Percentiles rank a stretch among this genome's conserved stretches.
phyloP scores from a whole-genome alignment of 345 rosid species.

The Heritiera littoralis region DNA sequence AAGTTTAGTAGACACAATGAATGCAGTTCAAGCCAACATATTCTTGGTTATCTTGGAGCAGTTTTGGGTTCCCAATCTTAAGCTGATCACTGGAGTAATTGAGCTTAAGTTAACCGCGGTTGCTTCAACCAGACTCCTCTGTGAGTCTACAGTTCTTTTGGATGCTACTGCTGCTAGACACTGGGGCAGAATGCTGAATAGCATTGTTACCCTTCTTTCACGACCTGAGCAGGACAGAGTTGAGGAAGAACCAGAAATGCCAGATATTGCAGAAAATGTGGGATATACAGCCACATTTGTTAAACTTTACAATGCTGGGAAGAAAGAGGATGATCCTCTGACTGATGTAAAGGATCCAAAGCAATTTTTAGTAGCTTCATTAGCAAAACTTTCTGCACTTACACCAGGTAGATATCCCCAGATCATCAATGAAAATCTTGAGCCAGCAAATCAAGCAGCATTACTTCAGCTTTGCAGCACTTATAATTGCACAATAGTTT shows the following conservation, averaged over 20 bases:
- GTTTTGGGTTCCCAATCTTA: slow-evolving; percentile 89
- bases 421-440: slow-evolving; percentile 70
- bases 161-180: slow-evolving; percentile 57
- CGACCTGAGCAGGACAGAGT: slow-evolving; percentile 80
- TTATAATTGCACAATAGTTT: slow-evolving; percentile 61
- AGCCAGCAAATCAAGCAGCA: slow-evolving; percentile 68
- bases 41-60: slow-evolving; percentile 66
- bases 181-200: slow-evolving; percentile 88
- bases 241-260: slow-evolving; percentile 85
- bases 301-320: slow-evolving; percentile 87
- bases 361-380: slow-evolving; percentile 67
- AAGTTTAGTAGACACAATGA: slow-evolving; percentile 70
- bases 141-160: slow-evolving; percentile 70
- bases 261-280: slow-evolving; percentile 74
- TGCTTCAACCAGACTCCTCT: slow-evolving; percentile 76
- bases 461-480: slow-evolving; percentile 65
- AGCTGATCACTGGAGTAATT: slow-evolving; percentile 66
- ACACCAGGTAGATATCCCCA: slow-evolving; percentile 79
- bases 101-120: slow-evolving; percentile 81
- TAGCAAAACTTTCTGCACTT: slow-evolving; percentile 58
- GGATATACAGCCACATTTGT: slow-evolving; percentile 84
- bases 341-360: slow-evolving; percentile 75
- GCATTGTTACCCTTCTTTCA: slow-evolving; percentile 82
- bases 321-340: slow-evolving; percentile 87
- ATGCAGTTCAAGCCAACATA: slow-evolving; percentile 71